These are phyloP conservation scores for Aspergillus sp. DNA, from an alignment of 2,329 filamentous ascomycete species.

Conservation along the genomic window DNA sequence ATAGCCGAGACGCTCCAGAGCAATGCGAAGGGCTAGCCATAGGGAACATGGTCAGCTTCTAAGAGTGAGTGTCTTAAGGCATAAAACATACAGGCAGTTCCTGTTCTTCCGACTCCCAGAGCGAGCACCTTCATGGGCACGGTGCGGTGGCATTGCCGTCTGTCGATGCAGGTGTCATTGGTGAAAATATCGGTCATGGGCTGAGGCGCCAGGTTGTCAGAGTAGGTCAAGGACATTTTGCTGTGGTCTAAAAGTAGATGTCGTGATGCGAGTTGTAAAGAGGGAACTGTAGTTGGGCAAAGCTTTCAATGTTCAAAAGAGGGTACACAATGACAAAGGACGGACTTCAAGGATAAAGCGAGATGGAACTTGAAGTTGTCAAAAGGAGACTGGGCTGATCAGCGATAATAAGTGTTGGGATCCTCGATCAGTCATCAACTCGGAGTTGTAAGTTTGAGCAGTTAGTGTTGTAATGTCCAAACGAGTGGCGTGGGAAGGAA, in stretches of 20 bases:
- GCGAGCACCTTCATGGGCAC: slow-evolving; percentile 75
- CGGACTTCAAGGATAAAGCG: slow-evolving; percentile 26
- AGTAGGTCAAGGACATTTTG: slow-evolving; percentile 41
- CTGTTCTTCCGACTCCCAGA: slow-evolving; percentile 71
- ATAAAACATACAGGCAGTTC: slow-evolving; percentile 65
- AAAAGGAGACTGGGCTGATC: slow-evolving; percentile 32
- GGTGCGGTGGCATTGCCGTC: slow-evolving; percentile 65
- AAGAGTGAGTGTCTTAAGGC: background rate
- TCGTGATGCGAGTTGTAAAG: slow-evolving; percentile 11
- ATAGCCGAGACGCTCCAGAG: slow-evolving; percentile 69
- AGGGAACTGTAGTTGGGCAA: slow-evolving; percentile 15
- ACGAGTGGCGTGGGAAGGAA: slow-evolving; percentile 15
- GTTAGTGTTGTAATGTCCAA: slow-evolving; percentile 14
- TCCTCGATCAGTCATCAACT: slow-evolving; percentile 18
- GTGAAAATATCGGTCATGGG: slow-evolving; percentile 58
- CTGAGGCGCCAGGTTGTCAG: slow-evolving; percentile 45
- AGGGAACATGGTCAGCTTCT: slow-evolving; percentile 11
- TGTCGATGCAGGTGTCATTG: slow-evolving; percentile 69
- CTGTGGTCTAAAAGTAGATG: slow-evolving; percentile 6
- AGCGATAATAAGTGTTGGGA: slow-evolving; percentile 14
- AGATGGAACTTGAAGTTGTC: slow-evolving; percentile 21
- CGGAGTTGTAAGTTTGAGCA: background rate
- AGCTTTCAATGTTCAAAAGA: slow-evolving; percentile 13
- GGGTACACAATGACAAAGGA: slow-evolving; percentile 17
- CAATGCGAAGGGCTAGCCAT: slow-evolving; percentile 62